phyloP scores from a whole-genome alignment of 2,329 filamentous ascomycete genomes.

The Penicillium glabrum region DNA sequence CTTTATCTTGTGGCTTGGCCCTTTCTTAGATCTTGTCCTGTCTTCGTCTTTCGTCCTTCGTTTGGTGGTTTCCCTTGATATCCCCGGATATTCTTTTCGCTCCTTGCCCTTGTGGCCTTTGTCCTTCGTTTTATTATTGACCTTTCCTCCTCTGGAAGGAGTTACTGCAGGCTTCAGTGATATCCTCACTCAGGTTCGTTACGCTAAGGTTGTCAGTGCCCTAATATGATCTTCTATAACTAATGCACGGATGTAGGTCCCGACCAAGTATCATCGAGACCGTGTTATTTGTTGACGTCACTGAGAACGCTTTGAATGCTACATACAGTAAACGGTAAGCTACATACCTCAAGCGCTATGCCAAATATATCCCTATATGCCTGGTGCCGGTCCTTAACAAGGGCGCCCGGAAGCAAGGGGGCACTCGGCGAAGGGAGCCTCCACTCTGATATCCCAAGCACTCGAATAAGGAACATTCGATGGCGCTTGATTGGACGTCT shows the following conservation, averaged over 20 bases:
- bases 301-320: constrained; percentile 6
- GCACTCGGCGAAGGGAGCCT: constrained; percentile 16
- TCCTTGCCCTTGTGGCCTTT: neutral
- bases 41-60: neutral
- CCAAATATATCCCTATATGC: neutral
- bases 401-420: constrained; percentile 19
- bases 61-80: neutral
- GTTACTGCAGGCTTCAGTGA: neutral
- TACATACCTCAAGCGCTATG: constrained; percentile 11
- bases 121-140: neutral
- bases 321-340: constrained; percentile 14
- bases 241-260: neutral
- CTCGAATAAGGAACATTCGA: constrained; percentile 11
- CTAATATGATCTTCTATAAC: neutral
- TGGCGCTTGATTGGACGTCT: constrained; percentile 10
- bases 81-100: neutral
- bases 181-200: neutral
- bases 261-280: neutral
- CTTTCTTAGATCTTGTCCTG: neutral
- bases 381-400: constrained; percentile 4
- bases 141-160: neutral
- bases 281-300: constrained; percentile 21
- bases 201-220: neutral
- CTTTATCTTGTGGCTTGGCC: neutral
- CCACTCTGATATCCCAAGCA: constrained; percentile 8